These are phyloP conservation scores for Lipomyces yamadae DNA, from an alignment of 805 yeast species.

Conservation along the genomic window DNA sequence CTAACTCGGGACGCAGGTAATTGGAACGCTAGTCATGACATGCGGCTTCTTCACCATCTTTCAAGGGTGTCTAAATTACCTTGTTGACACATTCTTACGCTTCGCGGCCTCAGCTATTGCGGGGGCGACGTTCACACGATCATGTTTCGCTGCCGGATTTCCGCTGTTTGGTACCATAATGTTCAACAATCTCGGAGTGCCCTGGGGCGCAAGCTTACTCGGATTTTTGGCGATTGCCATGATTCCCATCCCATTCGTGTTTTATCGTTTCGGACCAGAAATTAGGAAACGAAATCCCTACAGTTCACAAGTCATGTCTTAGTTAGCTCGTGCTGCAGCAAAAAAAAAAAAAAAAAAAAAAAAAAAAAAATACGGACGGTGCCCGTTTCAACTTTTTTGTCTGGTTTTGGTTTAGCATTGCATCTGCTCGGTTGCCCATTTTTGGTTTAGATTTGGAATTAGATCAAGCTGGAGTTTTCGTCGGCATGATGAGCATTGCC, in stretches of 20 bases:
- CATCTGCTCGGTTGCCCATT: no score
- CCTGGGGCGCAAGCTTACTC: slow-evolving; percentile 61
- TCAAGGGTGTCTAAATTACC: slow-evolving; percentile 50
- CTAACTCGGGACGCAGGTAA: slow-evolving; percentile 30
- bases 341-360: no score
- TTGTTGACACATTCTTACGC: slow-evolving; percentile 52
- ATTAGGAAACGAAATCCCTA: slow-evolving; percentile 45
- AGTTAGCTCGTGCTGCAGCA: neutral
- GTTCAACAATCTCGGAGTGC: slow-evolving; percentile 56
- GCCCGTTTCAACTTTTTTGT: no score
- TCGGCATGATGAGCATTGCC: no score
- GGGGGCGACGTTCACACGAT: slow-evolving; percentile 37
- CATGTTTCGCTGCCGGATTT: slow-evolving; percentile 63
- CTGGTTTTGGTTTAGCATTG: no score
- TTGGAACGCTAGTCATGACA: slow-evolving; percentile 58
- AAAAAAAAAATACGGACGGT: no score
- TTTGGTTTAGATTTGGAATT: no score
- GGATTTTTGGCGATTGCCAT: slow-evolving; percentile 57
- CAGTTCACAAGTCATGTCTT: slow-evolving; percentile 19
- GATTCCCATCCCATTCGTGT: slow-evolving; percentile 62
- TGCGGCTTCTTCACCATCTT: slow-evolving; percentile 50
- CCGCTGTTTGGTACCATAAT: slow-evolving; percentile 57
- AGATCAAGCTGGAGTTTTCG: no score
- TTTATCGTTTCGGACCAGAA: slow-evolving; percentile 55
- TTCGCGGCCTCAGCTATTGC: slow-evolving; percentile 77